Evolutionary conservation across 1,284 basidiomycete species (phyloP).

Genomic region (Ustilago bromivora): DNA sequence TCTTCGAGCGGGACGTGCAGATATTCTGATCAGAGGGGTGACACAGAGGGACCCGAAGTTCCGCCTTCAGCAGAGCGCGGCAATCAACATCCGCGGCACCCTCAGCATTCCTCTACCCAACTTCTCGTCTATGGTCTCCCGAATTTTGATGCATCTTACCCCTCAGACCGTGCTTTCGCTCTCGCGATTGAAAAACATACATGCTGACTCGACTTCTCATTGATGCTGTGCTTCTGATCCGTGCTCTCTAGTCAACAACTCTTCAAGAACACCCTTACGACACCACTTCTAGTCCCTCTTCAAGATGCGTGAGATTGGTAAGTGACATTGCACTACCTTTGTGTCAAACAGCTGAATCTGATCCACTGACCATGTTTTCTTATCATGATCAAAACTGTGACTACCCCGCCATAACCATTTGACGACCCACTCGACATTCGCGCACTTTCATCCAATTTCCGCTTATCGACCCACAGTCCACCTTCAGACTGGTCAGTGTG

Average conservation of each 20-base stretch:
- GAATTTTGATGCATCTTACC: background rate
- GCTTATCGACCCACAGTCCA: slow-evolving; percentile 52
- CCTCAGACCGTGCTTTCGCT: background rate
- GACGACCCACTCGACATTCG: background rate
- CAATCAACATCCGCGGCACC: background rate
- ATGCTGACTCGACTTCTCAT: slow-evolving; percentile 8
- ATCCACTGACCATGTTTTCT: slow-evolving; percentile 8
- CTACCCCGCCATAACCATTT: background rate
- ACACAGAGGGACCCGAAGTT: background rate
- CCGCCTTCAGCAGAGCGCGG: no score
- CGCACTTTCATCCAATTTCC: background rate
- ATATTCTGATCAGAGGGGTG: background rate
- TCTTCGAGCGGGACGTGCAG: background rate
- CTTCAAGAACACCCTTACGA: slow-evolving; percentile 24
- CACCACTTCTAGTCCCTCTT: slow-evolving; percentile 31
- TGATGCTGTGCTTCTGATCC: background rate
- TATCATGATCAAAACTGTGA: background rate
- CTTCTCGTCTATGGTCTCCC: background rate
- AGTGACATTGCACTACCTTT: slow-evolving; percentile 12
- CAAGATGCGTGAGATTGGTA: slow-evolving; percentile 60
- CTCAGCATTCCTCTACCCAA: background rate
- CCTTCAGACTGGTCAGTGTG: slow-evolving; percentile 70
- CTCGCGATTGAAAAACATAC: background rate
- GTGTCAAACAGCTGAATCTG: background rate
- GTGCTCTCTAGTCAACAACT: slow-evolving; percentile 19